A percentile compares a stretch with the other conserved stretches of the same genome.
phyloP scores from a whole-genome alignment of 805 yeast species.

The Saturnispora saitoi region DNA sequence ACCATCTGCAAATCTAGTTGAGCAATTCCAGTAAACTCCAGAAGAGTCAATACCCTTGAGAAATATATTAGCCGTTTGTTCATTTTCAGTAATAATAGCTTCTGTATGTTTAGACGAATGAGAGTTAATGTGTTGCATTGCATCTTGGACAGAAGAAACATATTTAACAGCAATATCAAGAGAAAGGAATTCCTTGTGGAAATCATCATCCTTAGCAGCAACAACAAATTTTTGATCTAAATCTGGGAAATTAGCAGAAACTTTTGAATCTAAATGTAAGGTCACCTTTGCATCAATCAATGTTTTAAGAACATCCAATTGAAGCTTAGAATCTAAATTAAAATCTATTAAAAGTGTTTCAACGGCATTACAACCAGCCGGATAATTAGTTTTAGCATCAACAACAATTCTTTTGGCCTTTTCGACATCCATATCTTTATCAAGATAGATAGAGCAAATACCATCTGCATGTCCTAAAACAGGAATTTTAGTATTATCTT shows the following conservation, averaged over 20 bases:
- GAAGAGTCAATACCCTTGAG: constrained; percentile 85
- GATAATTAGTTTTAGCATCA: constrained; percentile 92
- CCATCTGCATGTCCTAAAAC: constrained; percentile 99
- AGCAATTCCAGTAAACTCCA: constrained; percentile 96
- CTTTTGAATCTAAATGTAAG: constrained; percentile 45
- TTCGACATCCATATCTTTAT: constrained; percentile 62
- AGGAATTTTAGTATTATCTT: constrained; percentile 85
- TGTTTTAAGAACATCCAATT: constrained; percentile 21
- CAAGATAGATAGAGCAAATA: constrained; percentile 81
- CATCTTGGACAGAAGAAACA: constrained; percentile 52
- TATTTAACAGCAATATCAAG: constrained; percentile 71
- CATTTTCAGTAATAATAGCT: constrained; percentile 72
- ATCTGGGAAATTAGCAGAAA: constrained; percentile 14
- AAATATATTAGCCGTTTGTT: constrained; percentile 64
- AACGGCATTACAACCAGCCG: constrained; percentile 98
- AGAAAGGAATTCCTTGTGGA: constrained; percentile 75
- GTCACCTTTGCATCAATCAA: constrained; percentile 63
- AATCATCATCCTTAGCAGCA: constrained; percentile 57
- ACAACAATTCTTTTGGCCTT: constrained; percentile 71
- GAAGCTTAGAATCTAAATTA: constrained; percentile 23
- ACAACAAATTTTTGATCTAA: neutral
- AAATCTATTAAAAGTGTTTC: constrained; percentile 72
- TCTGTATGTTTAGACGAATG: constrained; percentile 98
- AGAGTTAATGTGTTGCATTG: constrained; percentile 76
- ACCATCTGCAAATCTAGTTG: constrained; percentile 97